Base-by-base conservation (phyloP, 345 rosid genomes). In the Salix dunnii region DNA sequence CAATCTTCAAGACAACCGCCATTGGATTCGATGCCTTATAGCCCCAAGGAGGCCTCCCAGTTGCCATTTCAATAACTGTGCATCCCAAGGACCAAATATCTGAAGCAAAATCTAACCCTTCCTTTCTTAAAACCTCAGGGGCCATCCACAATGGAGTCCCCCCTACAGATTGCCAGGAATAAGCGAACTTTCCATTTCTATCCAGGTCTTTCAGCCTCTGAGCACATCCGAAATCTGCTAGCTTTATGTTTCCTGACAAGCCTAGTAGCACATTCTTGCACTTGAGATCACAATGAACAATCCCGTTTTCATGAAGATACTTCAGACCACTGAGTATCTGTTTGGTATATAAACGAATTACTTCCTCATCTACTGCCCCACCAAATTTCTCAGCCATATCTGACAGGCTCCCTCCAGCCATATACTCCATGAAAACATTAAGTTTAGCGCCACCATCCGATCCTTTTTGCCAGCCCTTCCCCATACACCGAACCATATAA, bases 81-180 rank as follows among this genome's bases (percentile, higher is more conserved):
- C 88, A 85, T 30, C 87, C 83, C 30, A 83, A 27, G 21, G 88
- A 85, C 88, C 90, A 85, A 62, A 88, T 84, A 70, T 85, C 87
- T 0, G 85, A 77, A 58, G 81, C 63, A 25, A 79, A 69, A 43
- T 64, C 79, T 58, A 80, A 43, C 0, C 79, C 72, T 79, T 84
- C 81, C 8, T 81, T 77, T 74, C 81, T 72, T 67, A 85, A 35
- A 38, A 81, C 82, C 73, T 88, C 88, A 4, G 85, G 84, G 53
- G 90, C 90, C 86, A 84, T 85, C 84, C 85, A 82, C 66, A 80
- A 20, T 6, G 86, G 86, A 62, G 86, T 85, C 35, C 90, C 84
- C 6, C 74, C 78, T 18, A 79, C 42, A 36, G 77, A 62, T 55
- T 28, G 61, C 66, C 61, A 40, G 28, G 76, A 77, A 31, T 12